Evolutionary conservation across 139 green algal species (phyloP).

Genomic region (Eudorina sp.): DNA sequence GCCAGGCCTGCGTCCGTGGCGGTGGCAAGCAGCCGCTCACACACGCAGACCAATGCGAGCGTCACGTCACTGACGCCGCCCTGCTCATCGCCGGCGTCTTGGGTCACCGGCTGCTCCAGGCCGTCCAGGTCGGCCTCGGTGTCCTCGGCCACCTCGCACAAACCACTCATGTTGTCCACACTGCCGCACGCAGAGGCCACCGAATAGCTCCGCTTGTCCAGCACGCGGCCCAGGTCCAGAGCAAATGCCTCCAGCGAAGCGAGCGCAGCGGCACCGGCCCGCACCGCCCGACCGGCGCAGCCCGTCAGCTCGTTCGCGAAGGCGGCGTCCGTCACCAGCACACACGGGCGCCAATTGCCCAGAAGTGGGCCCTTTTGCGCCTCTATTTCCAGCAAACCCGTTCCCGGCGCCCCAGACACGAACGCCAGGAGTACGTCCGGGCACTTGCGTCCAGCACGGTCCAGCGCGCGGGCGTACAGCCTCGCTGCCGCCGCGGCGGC

Average conservation of each 20-base stretch:
- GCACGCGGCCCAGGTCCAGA: constrained; percentile 14
- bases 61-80: neutral
- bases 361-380: constrained; percentile 30
- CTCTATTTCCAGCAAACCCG: constrained; percentile 28
- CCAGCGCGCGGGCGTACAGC: neutral
- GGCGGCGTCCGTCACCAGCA: neutral
- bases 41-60: constrained; percentile 16
- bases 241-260: constrained; percentile 1
- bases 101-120: too few species aligned
- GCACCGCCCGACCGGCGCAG: neutral
- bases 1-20: neutral
- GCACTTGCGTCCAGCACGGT: neutral
- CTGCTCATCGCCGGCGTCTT: neutral
- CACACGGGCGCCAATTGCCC: constrained; percentile 24
- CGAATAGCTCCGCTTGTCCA: constrained; percentile 24
- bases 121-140: too few species aligned
- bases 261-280: neutral
- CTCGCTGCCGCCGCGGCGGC: neutral
- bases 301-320: neutral
- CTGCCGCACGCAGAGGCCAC: neutral
- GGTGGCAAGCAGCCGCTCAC: constrained; percentile 13
- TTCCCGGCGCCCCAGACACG: neutral
- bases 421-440: neutral
- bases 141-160: neutral
- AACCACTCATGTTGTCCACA: neutral